These are phyloP conservation scores for Lentinula detonsa DNA, from an alignment of 768 basidiomycete species.

Conservation along the genomic window DNA sequence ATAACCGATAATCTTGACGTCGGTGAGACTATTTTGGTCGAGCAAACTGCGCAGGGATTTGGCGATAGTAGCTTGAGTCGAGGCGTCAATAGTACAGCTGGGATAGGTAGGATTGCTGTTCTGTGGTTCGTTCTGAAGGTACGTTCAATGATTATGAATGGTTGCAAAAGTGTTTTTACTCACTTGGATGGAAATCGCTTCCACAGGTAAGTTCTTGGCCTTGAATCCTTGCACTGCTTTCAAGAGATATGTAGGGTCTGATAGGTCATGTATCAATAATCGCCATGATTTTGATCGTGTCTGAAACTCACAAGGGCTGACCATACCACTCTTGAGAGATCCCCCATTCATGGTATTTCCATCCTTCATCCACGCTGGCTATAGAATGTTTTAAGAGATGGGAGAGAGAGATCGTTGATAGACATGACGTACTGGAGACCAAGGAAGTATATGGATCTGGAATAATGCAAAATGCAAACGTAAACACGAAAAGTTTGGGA, in stretches of 20 bases:
- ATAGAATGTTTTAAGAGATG: not conserved
- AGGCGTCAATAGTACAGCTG: conserved; percentile 28
- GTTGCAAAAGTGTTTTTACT: not conserved
- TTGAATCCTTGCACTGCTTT: conserved; percentile 71
- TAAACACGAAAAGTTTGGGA: not conserved
- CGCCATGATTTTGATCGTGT: not conserved
- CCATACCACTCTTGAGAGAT: conserved; percentile 43
- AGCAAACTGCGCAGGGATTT: conserved; percentile 34
- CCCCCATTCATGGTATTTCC: conserved; percentile 65
- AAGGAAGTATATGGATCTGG: conserved; percentile 58
- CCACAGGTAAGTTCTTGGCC: conserved; percentile 50
- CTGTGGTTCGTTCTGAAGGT: conserved; percentile 17
- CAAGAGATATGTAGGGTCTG: conserved; percentile 69
- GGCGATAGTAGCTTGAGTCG: conserved; percentile 35
- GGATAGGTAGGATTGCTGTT: conserved; percentile 32
- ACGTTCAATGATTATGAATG: not conserved
- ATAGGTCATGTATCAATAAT: not conserved
- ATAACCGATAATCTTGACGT: conserved; percentile 32
- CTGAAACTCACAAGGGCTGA: conserved; percentile 36
- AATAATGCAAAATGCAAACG: not conserved
- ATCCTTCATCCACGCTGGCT: conserved; percentile 81
- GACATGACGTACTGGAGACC: conserved; percentile 57
- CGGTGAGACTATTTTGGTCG: conserved; percentile 36
- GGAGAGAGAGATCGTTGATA: not conserved
- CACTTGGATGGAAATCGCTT: conserved; percentile 55